phyloP scores from a whole-genome alignment of 495 filamentous ascomycete genomes.

The Terfezia claveryi region DNA sequence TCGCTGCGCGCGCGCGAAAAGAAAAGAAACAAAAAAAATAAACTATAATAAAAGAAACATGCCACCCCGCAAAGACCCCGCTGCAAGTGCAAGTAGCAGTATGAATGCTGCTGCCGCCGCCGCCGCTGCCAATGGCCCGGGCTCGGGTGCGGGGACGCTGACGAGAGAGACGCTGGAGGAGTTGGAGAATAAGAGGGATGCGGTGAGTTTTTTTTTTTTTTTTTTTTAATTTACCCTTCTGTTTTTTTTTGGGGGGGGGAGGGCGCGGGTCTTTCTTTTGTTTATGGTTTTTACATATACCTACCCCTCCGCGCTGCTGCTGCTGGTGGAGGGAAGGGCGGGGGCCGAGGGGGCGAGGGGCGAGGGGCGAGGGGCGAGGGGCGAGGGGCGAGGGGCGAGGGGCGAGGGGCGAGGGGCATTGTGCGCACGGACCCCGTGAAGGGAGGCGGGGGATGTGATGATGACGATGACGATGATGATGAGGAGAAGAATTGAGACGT shows the following conservation, averaged over 20 bases:
- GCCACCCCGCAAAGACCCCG: not conserved
- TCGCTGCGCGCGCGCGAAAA: no score
- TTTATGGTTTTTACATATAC: not conserved
- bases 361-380: not conserved
- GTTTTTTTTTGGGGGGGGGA: no score
- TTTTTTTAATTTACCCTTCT: constrained; percentile 3
- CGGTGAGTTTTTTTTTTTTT: constrained; percentile 6
- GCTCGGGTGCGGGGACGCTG: not conserved
- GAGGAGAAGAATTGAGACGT: no score
- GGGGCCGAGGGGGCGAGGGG: no score
- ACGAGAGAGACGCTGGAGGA: not conserved
- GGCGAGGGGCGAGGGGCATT: not conserved
- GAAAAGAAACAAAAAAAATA: no score
- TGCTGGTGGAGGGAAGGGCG: no score
- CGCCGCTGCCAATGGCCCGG: not conserved
- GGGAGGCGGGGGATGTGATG: not conserved
- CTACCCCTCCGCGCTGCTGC: not conserved
- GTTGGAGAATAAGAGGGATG: constrained; percentile 4
- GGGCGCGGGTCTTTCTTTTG: not conserved
- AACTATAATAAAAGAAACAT: not conserved
- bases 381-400: not conserved
- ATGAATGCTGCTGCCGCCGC: not conserved
- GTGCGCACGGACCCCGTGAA: not conserved
- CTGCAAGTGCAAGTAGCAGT: no score
- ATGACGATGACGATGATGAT: not conserved